Percentiles rank a stretch among this genome's conserved stretches.
phyloP scores from a whole-genome alignment of 345 rosid species.

The Eucalyptus globulus region DNA sequence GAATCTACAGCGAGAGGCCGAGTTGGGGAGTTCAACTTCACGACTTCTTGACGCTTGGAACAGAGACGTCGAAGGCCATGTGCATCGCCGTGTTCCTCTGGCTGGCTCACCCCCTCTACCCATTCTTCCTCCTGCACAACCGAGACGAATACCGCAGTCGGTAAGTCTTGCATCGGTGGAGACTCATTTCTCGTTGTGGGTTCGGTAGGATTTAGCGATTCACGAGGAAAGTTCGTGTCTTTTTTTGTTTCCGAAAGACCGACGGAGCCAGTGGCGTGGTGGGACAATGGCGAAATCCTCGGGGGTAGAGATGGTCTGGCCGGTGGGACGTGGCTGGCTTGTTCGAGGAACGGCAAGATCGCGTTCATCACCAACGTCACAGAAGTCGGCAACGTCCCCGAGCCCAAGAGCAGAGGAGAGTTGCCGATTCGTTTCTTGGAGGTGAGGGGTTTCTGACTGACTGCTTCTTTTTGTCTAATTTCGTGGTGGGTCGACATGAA shows the following conservation, averaged over 20 bases:
- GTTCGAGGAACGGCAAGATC: conserved; percentile 38
- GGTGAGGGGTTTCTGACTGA: conserved; percentile 5
- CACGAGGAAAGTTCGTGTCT: background rate
- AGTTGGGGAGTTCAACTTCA: background rate
- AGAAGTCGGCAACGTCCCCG: conserved; percentile 21
- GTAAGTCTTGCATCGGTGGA: background rate
- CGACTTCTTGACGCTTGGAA: background rate
- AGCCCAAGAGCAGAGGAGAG: conserved; percentile 48
- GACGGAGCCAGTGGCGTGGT: conserved; percentile 58
- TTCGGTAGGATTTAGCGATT: background rate
- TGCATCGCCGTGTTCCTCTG: conserved; percentile 59
- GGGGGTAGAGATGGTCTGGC: conserved; percentile 71
- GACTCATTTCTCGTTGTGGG: background rate
- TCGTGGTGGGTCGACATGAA: background rate
- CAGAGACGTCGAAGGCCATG: background rate
- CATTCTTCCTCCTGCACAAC: conserved; percentile 55
- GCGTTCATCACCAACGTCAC: conserved; percentile 68
- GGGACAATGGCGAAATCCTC: conserved; percentile 43
- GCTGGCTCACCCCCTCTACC: conserved; percentile 64
- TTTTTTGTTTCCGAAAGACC: conserved; percentile 20
- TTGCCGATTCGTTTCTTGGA: conserved; percentile 59
- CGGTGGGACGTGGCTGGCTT: conserved; percentile 85
- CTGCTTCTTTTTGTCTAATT: background rate
- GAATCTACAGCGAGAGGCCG: background rate
- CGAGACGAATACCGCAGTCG: conserved; percentile 67